Conservation (phyloP, 306 rosid genomes). For the peach (Prunus persica) region DNA sequence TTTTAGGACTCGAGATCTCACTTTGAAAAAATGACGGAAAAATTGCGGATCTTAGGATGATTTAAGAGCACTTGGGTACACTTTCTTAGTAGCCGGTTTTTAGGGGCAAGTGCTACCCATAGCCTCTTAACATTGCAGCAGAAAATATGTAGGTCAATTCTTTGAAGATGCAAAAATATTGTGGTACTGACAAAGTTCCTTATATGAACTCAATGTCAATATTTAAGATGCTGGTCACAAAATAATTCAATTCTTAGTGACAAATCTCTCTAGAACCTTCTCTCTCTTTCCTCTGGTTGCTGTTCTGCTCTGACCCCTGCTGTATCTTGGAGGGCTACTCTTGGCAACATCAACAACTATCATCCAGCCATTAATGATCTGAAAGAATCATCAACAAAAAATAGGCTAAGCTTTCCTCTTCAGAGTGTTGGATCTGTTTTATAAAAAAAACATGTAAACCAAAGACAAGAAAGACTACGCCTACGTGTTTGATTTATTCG, state of each 20-base stretch:
- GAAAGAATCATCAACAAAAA: slow-evolving; percentile 24
- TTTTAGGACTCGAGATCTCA: no score
- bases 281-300: slow-evolving; percentile 20
- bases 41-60: no score
- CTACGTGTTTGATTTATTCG: background rate
- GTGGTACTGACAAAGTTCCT: background rate
- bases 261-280: background rate
- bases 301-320: slow-evolving; percentile 32
- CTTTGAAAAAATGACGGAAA: no score
- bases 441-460: no score
- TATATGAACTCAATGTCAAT: background rate
- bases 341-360: slow-evolving; percentile 89
- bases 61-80: no score
- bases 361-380: slow-evolving; percentile 99
- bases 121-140: no score
- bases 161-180: no score
- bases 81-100: no score
- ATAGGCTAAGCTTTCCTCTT: slow-evolving; percentile 12
- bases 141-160: no score
- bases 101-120: no score
- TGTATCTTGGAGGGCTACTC: slow-evolving; percentile 46
- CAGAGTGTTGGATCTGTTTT: background rate
- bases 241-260: background rate
- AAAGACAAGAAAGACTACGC: background rate
- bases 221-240: background rate